Percentiles rank a stretch among this genome's conserved stretches.
These are phyloP conservation scores for Chlamydomonas incerta DNA, from an alignment of 139 green algal species.

Conservation along the genomic window DNA sequence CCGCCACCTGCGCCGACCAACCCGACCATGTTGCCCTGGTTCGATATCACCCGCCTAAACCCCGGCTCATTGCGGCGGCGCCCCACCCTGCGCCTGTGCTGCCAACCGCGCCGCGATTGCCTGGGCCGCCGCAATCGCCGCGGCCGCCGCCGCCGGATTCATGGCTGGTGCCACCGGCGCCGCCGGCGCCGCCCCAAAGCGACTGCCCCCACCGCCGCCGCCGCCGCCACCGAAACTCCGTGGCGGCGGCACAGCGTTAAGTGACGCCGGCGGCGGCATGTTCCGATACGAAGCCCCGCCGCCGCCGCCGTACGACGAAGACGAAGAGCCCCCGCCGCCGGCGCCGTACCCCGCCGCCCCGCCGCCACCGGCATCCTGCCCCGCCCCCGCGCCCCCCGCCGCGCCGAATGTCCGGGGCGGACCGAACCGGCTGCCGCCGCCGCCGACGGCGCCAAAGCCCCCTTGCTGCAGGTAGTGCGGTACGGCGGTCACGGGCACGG, in stretches of 20 bases:
- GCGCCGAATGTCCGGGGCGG: neutral
- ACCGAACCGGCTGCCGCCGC: neutral
- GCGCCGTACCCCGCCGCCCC: neutral
- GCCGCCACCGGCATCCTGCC: neutral
- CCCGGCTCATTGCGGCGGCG: no score
- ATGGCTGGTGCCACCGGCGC: neutral
- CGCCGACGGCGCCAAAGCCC: neutral
- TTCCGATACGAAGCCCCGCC: conserved; percentile 19
- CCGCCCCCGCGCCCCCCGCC: neutral
- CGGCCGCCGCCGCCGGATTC: conserved; percentile 42
- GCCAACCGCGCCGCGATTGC: conserved; percentile 68
- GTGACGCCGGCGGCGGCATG: conserved; percentile 36
- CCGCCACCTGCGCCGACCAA: no score
- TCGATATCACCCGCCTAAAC: no score
- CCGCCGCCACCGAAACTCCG: neutral
- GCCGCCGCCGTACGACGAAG: neutral
- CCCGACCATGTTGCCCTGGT: no score
- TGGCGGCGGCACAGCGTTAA: conserved; percentile 17
- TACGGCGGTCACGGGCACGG: conserved; percentile 69
- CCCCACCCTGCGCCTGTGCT: conserved; percentile 48
- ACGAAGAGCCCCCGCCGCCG: neutral
- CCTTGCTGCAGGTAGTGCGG: conserved; percentile 73
- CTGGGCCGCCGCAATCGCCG: conserved; percentile 56
- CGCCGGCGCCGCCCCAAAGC: neutral
- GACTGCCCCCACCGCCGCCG: conserved; percentile 3